A percentile compares a stretch with the other conserved stretches of the same genome.
Conservation (phyloP, 768 basidiomycete species). For the Termitomyces titanicus region DNA sequence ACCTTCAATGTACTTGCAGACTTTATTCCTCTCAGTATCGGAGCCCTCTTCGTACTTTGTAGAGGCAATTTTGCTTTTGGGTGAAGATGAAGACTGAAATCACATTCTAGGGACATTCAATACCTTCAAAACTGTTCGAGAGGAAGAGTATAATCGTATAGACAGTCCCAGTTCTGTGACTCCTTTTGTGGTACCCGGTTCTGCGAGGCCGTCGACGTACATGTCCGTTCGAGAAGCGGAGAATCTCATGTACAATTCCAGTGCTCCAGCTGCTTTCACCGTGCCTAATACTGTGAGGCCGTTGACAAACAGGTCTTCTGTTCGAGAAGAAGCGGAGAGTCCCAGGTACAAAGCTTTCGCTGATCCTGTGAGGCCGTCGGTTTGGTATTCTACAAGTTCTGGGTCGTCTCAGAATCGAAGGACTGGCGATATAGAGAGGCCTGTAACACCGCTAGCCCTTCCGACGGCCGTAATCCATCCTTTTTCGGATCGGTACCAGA, state of each 20-base stretch:
- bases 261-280: too few relatives aligned
- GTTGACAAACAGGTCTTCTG: too few relatives aligned
- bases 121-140: neutral
- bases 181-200: neutral
- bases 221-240: too few relatives aligned
- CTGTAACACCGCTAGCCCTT: neutral
- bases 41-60: conserved; percentile 13
- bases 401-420: neutral
- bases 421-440: neutral
- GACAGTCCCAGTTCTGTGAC: neutral
- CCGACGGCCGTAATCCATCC: conserved; percentile 2
- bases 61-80: neutral
- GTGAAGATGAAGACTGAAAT: neutral
- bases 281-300: too few relatives aligned
- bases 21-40: conserved; percentile 13
- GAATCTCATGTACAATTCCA: too few relatives aligned
- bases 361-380: neutral
- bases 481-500: conserved; percentile 7
- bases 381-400: conserved; percentile 7
- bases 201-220: neutral
- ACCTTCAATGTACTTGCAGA: conserved; percentile 13
- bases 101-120: conserved; percentile 8
- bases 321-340: too few relatives aligned
- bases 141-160: neutral
- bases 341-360: too few relatives aligned